A percentile compares a stretch with the other conserved stretches of the same genome.
phyloP scores from a whole-genome alignment of 2,329 filamentous ascomycete species.

The Fusarium sp. region DNA sequence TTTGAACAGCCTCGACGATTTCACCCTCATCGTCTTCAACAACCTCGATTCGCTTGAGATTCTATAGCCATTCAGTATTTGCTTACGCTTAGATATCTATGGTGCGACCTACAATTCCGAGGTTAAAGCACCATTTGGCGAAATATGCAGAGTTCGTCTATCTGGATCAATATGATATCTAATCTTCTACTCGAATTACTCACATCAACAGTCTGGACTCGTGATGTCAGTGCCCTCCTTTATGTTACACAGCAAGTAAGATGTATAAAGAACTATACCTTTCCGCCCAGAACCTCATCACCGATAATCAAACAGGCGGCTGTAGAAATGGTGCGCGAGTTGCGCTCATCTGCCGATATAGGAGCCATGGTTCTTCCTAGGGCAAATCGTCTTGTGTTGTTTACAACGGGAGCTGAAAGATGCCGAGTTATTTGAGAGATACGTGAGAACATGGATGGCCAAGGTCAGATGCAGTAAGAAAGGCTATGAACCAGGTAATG shows the following conservation, averaged over 20 bases:
- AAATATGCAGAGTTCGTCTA: constrained; percentile 74
- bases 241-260: neutral
- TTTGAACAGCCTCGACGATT: constrained; percentile 85
- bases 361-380: constrained; percentile 55
- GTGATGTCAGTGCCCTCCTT: constrained; percentile 8
- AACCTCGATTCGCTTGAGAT: constrained; percentile 88
- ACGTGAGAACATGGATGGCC: constrained; percentile 76
- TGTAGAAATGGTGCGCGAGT: constrained; percentile 80
- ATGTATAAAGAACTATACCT: constrained; percentile 66
- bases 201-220: constrained; percentile 55
- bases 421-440: constrained; percentile 80
- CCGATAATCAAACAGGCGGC: constrained; percentile 95
- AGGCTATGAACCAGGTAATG: constrained; percentile 4
- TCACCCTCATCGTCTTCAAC: constrained; percentile 93
- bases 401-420: constrained; percentile 57
- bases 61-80: constrained; percentile 53
- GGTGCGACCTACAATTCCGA: constrained; percentile 65
- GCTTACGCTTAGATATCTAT: neutral
- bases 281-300: constrained; percentile 95
- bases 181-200: constrained; percentile 36
- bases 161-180: constrained; percentile 31
- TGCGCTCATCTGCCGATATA: constrained; percentile 64
- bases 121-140: constrained; percentile 73
- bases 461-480: constrained; percentile 13
- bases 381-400: constrained; percentile 52